These are phyloP conservation scores for Lanzia echinophila DNA, from an alignment of 2,329 filamentous ascomycete genomes.

Conservation along the genomic window DNA sequence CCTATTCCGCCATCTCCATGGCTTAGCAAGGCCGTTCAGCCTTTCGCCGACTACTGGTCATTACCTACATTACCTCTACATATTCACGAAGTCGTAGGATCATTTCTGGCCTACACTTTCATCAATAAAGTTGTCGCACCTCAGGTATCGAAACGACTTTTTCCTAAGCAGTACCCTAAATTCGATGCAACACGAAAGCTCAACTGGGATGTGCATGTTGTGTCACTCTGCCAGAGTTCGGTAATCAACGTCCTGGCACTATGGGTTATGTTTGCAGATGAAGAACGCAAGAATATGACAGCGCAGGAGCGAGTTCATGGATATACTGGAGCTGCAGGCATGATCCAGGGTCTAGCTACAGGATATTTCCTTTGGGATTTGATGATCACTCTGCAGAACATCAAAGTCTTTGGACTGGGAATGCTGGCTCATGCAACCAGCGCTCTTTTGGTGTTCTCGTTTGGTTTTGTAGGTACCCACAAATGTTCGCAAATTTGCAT, in stretches of 20 bases:
- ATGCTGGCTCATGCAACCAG: conserved; percentile 69
- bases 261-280: conserved; percentile 63
- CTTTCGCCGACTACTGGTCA: conserved; percentile 54
- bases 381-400: conserved; percentile 57
- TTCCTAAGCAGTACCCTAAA: conserved; percentile 55
- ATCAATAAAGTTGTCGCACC: conserved; percentile 64
- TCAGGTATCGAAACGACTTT: conserved; percentile 52
- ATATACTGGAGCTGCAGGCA: conserved; percentile 63
- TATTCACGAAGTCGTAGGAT: conserved; percentile 66
- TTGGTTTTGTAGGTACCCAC: conserved; percentile 65
- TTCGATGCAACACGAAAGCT: conserved; percentile 57
- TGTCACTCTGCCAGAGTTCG: conserved; percentile 71
- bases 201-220: conserved; percentile 83
- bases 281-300: conserved; percentile 60
- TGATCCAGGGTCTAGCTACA: conserved; percentile 69
- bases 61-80: conserved; percentile 67
- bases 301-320: conserved; percentile 67
- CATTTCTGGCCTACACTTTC: conserved; percentile 61
- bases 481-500: background rate
- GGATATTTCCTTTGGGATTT: conserved; percentile 86
- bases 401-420: conserved; percentile 54
- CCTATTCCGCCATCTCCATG: conserved; percentile 53
- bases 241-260: conserved; percentile 68
- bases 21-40: conserved; percentile 48
- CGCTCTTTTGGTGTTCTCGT: conserved; percentile 65